phyloP scores from a whole-genome alignment of 495 filamentous ascomycete species.

The Chlorociboria aeruginascens region DNA sequence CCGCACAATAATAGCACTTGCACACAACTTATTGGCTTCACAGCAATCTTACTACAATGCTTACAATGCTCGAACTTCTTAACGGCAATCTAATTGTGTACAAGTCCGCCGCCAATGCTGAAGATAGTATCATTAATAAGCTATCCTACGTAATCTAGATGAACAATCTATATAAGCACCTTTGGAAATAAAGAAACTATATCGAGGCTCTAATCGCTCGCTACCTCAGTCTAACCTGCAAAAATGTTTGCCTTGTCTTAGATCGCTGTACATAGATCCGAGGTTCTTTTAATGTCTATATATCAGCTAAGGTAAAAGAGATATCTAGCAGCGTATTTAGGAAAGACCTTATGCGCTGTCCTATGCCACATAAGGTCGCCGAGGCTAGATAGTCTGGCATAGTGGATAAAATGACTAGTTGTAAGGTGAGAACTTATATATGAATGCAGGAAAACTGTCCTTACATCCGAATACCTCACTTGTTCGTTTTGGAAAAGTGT shows the following conservation, averaged over 20 bases:
- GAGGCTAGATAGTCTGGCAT: constrained; percentile 26
- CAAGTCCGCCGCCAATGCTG: no score
- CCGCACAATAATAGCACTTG: no score
- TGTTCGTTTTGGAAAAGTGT: constrained; percentile 31
- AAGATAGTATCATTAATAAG: no score
- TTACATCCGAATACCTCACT: constrained; percentile 18
- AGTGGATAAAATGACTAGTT: constrained; percentile 28
- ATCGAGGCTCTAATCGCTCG: neutral
- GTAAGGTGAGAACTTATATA: constrained; percentile 25
- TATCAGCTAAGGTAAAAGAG: constrained; percentile 21
- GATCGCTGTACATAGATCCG: constrained; percentile 24
- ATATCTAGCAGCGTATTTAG: constrained; percentile 6
- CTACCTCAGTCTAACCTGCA: neutral
- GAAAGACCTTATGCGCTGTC: constrained; percentile 24
- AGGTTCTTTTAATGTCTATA: constrained; percentile 33
- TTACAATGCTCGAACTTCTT: no score
- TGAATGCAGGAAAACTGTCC: constrained; percentile 26
- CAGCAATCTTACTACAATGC: no score
- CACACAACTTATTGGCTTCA: no score
- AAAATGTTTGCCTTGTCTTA: constrained; percentile 6
- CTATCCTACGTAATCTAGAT: no score
- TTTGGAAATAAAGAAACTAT: neutral
- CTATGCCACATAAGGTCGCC: constrained; percentile 28
- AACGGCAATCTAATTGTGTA: no score
- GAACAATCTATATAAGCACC: no score